These are phyloP conservation scores for Nakazawaea siamensis DNA, from an alignment of 805 yeast species.

Conservation along the genomic window DNA sequence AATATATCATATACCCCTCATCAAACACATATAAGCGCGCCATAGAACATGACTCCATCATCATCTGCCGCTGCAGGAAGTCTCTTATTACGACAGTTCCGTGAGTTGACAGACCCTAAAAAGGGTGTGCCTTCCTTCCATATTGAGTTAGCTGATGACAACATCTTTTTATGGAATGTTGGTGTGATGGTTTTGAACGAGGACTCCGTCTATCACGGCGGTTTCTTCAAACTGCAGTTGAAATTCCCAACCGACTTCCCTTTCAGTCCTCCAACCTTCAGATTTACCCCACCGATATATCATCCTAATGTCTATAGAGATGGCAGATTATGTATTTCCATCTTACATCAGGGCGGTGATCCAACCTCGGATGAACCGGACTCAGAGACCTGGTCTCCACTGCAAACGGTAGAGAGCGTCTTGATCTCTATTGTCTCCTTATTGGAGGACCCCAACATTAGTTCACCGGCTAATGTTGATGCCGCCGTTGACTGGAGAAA, in stretches of 20 bases:
- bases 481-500: slow-evolving; percentile 89
- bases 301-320: slow-evolving; percentile 95
- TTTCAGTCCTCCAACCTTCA: slow-evolving; percentile 83
- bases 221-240: slow-evolving; percentile 92
- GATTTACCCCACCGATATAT: slow-evolving; percentile 87
- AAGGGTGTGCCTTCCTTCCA: slow-evolving; percentile 39
- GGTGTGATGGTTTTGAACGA: slow-evolving; percentile 89
- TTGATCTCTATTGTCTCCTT: slow-evolving; percentile 84
- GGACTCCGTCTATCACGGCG: slow-evolving; percentile 89
- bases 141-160: slow-evolving; percentile 40
- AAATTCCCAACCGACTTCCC: slow-evolving; percentile 89
- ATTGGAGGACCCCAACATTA: slow-evolving; percentile 87
- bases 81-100: slow-evolving; percentile 83
- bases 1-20: too few species aligned
- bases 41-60: too few species aligned
- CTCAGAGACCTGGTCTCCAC: slow-evolving; percentile 90
- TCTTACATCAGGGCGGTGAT: slow-evolving; percentile 87
- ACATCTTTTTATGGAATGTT: slow-evolving; percentile 64
- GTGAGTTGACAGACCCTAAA: slow-evolving; percentile 89
- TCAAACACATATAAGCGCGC: too few species aligned
- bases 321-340: slow-evolving; percentile 88
- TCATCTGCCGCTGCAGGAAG: slow-evolving; percentile 48
- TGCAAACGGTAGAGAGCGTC: slow-evolving; percentile 87
- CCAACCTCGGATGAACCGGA: slow-evolving; percentile 87
- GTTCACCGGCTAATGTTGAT: slow-evolving; percentile 93